Percentiles rank a stretch among this genome's conserved stretches.
phyloP scores from a whole-genome alignment of 164 flowering plant species.

The Annona squamosa region DNA sequence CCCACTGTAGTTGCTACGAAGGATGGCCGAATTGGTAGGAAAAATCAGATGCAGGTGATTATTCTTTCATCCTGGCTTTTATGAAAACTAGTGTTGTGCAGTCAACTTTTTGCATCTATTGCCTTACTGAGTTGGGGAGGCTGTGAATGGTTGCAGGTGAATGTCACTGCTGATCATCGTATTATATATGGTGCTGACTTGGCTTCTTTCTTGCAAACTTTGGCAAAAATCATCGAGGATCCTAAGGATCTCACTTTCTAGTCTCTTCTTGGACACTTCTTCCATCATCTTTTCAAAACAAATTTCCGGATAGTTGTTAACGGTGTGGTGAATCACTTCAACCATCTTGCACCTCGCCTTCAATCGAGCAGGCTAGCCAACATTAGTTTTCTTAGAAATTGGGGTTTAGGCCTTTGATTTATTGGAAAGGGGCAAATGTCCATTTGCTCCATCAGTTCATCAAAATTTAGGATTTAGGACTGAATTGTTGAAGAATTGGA shows the following conservation, averaged over 20 bases:
- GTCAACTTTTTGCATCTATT: neutral
- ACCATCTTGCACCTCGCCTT: neutral
- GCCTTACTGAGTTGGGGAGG: neutral
- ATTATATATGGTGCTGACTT: slow-evolving; percentile 93
- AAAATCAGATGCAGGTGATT: slow-evolving; percentile 92
- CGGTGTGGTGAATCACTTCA: neutral
- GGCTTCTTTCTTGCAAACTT: slow-evolving; percentile 85
- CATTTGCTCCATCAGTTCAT: neutral
- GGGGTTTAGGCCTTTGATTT: neutral
- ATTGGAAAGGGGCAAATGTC: neutral
- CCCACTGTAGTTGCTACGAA: slow-evolving; percentile 76
- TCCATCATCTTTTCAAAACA: neutral
- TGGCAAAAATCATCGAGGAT: slow-evolving; percentile 80
- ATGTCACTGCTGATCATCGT: slow-evolving; percentile 96
- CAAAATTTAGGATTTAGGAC: neutral
- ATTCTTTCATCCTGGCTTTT: neutral
- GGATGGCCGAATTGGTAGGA: slow-evolving; percentile 83
- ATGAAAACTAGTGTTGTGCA: neutral
- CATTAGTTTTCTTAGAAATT: neutral
- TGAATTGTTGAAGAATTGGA: neutral
- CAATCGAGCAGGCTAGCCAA: too few species aligned
- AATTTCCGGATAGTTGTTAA: neutral
- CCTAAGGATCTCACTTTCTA: slow-evolving; percentile 85
- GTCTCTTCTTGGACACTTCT: neutral
- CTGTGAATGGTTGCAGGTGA: slow-evolving; percentile 45